These are phyloP conservation scores for Neolentinus lepideus DNA, from an alignment of 1,284 basidiomycete species.

Conservation along the genomic window DNA sequence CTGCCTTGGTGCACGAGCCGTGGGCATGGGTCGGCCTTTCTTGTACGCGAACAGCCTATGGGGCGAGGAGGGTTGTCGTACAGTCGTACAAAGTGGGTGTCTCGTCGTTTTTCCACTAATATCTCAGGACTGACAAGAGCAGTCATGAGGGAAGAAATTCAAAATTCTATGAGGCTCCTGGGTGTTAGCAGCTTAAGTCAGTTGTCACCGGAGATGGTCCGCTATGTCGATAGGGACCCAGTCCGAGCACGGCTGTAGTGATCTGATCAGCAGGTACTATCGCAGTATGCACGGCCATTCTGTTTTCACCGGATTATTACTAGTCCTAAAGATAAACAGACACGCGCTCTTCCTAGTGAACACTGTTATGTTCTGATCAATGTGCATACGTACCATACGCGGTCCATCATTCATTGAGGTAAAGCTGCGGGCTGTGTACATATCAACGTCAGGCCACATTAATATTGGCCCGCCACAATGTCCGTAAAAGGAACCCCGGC, in stretches of 20 bases:
- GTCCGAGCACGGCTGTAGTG: background rate
- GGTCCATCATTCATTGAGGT: too few relatives aligned
- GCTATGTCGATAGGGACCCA: constrained; percentile 12
- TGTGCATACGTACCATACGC: too few relatives aligned
- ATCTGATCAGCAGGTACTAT: too few relatives aligned
- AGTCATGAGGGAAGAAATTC: constrained; percentile 32
- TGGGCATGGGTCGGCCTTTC: constrained; percentile 50
- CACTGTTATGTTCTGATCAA: too few relatives aligned
- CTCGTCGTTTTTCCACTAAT: background rate
- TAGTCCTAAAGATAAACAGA: too few relatives aligned
- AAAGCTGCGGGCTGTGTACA: background rate
- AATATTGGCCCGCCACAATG: background rate
- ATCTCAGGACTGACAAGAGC: background rate
- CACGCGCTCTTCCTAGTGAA: too few relatives aligned
- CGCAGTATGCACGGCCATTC: background rate
- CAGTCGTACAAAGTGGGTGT: constrained; percentile 19
- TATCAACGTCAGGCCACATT: background rate
- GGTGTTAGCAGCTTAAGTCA: constrained; percentile 41
- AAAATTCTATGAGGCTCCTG: constrained; percentile 44
- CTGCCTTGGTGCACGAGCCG: constrained; percentile 61
- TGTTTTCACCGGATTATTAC: too few relatives aligned
- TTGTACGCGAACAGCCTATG: constrained; percentile 62
- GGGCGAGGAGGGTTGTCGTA: constrained; percentile 42
- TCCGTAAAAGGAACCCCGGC: background rate
- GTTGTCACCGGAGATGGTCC: constrained; percentile 43